A percentile compares a stretch with the other conserved stretches of the same genome.
phyloP scores from a whole-genome alignment of 2,329 filamentous ascomycete genomes.

The Epicoccum nigrum region DNA sequence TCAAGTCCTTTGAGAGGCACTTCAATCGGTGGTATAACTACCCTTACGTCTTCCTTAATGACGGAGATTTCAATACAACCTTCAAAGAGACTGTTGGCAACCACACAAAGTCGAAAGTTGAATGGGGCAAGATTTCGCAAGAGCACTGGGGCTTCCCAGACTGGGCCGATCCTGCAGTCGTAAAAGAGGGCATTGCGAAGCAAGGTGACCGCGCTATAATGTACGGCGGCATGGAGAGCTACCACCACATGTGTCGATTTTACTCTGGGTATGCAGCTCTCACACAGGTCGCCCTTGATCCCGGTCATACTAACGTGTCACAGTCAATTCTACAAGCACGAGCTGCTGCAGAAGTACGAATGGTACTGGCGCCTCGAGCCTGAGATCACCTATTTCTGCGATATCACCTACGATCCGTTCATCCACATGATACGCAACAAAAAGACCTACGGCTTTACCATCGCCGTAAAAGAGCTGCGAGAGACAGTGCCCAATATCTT shows the following conservation, averaged over 20 bases:
- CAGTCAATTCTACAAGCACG: slow-evolving; percentile 96
- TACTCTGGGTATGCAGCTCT: slow-evolving; percentile 81
- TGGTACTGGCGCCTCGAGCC: slow-evolving; percentile 99
- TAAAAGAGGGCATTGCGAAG: slow-evolving; percentile 93
- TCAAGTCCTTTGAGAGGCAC: slow-evolving; percentile 97
- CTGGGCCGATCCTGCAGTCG: slow-evolving; percentile 93
- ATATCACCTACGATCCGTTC: slow-evolving; percentile 99
- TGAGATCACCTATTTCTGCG: slow-evolving; percentile 99
- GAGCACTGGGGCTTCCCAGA: slow-evolving; percentile 97
- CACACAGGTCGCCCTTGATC: neutral
- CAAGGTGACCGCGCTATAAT: slow-evolving; percentile 98
- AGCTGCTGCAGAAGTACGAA: slow-evolving; percentile 92
- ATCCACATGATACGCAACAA: slow-evolving; percentile 90
- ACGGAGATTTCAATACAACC: slow-evolving; percentile 92
- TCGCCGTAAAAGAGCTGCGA: slow-evolving; percentile 95
- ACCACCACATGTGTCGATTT: slow-evolving; percentile 99
- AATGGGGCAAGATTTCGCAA: slow-evolving; percentile 91
- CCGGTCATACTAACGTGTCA: slow-evolving; percentile 20
- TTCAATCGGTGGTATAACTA: slow-evolving; percentile 99
- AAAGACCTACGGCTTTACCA: slow-evolving; percentile 99
- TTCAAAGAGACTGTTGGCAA: slow-evolving; percentile 90
- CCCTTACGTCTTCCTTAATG: slow-evolving; percentile 97
- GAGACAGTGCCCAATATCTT: slow-evolving; percentile 99
- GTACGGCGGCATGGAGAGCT: slow-evolving; percentile 98
- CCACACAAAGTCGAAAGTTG: slow-evolving; percentile 84